Evolutionary conservation across 345 rosid genomes (phyloP), one percentile per base, ranked within the genome.

Genomic region (Punica granatum): DNA sequence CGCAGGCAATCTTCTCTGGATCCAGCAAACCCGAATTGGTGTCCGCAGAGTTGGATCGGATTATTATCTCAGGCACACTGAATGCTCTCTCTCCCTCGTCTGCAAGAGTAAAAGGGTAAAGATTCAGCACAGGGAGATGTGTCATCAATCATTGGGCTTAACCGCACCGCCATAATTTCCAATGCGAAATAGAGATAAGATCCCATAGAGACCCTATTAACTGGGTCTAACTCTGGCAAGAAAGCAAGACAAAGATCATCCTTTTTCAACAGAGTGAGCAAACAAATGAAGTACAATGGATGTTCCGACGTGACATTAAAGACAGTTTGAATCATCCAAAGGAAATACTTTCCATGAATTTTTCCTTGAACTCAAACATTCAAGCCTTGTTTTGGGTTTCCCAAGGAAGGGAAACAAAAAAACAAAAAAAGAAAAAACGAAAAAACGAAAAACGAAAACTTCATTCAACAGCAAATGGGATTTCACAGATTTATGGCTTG

Each of bases 11-110:
- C 72, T 77, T 85, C 74, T 67, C 71, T 10, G 51, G 59, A 69
- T 83, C 79, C 18, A 70, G 68, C 32, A 83, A 77, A 39, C 62
- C 66, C 0, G 78, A 42, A 69, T 81, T 84, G 34, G 39, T 53
- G 60, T 69, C 70, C 68, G 68, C 39, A 11, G 85, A 81, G 67
- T 80, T 72, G 16, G 79, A 77, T 68, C 76, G 76, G 43, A 81
- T 76, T 66, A 81, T 76, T 66, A 87, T 73, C 72, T 83, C 89
- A 0, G 85, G 80, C 66, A 79, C 72, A 70, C 64, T 56, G 34
- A 77, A 78, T 14, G 73, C 70, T 30, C 71, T 75, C 39, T 78
- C 88, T 73, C 74, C 74, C 37, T 73, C 72, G 44, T 69, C 91
- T 84, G 82, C 19, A 71, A 63, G 58, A 63, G 66, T 32, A 30